These are phyloP conservation scores for Herpetospermum pedunculosum DNA, from an alignment of 306 rosid species.

Conservation along the genomic window DNA sequence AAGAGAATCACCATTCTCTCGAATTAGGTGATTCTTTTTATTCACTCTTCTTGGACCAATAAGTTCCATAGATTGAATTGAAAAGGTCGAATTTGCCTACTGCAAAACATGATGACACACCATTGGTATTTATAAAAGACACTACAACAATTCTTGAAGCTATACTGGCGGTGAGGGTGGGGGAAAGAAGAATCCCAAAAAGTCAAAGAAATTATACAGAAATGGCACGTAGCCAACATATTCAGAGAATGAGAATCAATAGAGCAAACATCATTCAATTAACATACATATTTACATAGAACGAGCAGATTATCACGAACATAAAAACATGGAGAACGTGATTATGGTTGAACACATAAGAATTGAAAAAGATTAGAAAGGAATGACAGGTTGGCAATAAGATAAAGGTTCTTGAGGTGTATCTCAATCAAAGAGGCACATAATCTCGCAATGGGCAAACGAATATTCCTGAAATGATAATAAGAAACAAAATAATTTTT, in stretches of 20 bases:
- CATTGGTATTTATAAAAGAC: not conserved
- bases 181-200: not conserved
- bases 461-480: not conserved
- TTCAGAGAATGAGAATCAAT: not conserved
- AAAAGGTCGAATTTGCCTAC: slow-evolving; percentile 28
- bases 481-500: not conserved
- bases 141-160: not conserved
- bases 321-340: not conserved
- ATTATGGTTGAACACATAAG: not conserved
- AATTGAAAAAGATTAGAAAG: not conserved
- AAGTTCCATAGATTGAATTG: slow-evolving; percentile 47
- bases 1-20: slow-evolving; percentile 54
- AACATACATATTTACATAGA: not conserved
- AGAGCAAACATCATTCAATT: not conserved
- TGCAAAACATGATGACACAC: slow-evolving; percentile 2
- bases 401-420: not conserved
- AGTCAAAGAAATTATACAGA: not conserved
- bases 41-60: slow-evolving; percentile 40
- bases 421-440: not conserved
- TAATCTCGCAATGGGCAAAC: not conserved
- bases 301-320: not conserved
- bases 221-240: not conserved
- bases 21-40: slow-evolving; percentile 31
- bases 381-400: not conserved
- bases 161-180: not conserved